These are phyloP conservation scores for Pythium oligandrum DNA, from an alignment of 352 stramenopile species.

Conservation along the genomic window DNA sequence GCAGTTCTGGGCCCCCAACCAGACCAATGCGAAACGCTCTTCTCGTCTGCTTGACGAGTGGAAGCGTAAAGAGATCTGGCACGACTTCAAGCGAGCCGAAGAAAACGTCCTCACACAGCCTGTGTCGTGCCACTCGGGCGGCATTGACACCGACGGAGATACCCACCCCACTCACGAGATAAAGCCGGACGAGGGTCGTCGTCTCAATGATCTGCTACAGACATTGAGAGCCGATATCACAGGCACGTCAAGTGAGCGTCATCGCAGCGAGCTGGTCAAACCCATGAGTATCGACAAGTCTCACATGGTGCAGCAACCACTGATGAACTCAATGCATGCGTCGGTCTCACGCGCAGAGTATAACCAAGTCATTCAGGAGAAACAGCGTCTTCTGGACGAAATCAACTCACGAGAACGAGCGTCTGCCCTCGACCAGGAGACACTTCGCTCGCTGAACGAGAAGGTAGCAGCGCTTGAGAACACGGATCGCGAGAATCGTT, in stretches of 20 bases:
- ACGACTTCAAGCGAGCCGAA: conserved; percentile 64
- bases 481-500: conserved; percentile 47
- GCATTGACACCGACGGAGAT: too few relatives aligned
- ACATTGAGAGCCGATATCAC: too few relatives aligned
- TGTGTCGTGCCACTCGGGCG: too few relatives aligned
- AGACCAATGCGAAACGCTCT: conserved; percentile 20
- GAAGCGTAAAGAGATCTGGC: conserved; percentile 75
- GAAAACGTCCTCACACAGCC: conserved; percentile 26
- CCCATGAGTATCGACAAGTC: too few relatives aligned
- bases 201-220: too few relatives aligned
- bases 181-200: too few relatives aligned
- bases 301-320: too few relatives aligned
- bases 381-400: conserved; percentile 21
- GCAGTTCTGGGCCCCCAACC: conserved; percentile 32
- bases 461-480: conserved; percentile 34
- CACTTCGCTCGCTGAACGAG: conserved; percentile 31
- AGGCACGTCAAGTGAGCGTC: too few relatives aligned
- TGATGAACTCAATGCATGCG: neutral
- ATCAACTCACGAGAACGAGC: conserved; percentile 13
- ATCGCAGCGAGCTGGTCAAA: too few relatives aligned
- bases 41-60: conserved; percentile 59
- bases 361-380: conserved; percentile 37
- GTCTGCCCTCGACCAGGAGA: conserved; percentile 29
- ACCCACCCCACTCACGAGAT: too few relatives aligned
- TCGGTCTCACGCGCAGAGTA: conserved; percentile 24